Evolutionary conservation across 2,329 filamentous ascomycete species (phyloP).

Genomic region (Colletotrichum sp.): DNA sequence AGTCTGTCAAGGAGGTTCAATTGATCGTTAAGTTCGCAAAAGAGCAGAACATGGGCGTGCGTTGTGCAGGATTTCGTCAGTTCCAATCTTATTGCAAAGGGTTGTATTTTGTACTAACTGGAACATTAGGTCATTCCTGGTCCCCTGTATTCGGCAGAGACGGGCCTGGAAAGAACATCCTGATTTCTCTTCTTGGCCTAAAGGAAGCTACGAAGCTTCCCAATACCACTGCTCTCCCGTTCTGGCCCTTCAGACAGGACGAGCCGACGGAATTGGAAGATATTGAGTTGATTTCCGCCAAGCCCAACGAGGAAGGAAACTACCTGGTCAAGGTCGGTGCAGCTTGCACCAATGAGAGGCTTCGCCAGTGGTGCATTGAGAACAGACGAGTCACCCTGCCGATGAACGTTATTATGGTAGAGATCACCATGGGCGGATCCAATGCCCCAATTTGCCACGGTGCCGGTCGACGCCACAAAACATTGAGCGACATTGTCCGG

Average conservation of each 20-base stretch:
- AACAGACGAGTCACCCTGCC: conserved; percentile 45
- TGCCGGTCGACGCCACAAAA: conserved; percentile 45
- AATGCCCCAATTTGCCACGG: conserved; percentile 53
- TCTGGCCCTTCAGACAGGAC: conserved; percentile 24
- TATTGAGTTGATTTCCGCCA: conserved; percentile 36
- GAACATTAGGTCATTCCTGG: conserved; percentile 41
- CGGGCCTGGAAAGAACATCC: conserved; percentile 36
- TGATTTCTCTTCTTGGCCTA: conserved; percentile 47
- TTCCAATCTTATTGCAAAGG: background rate
- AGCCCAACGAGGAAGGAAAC: conserved; percentile 30
- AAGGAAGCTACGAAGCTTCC: conserved; percentile 40
- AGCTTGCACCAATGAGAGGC: conserved; percentile 49
- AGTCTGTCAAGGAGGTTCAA: conserved; percentile 42
- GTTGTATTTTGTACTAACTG: background rate
- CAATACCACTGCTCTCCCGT: conserved; percentile 36
- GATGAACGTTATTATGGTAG: conserved; percentile 51
- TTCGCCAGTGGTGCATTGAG: conserved; percentile 47
- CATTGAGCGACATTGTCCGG: conserved; percentile 45
- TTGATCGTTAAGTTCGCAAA: conserved; percentile 43
- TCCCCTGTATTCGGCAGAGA: conserved; percentile 41
- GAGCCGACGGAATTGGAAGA: conserved; percentile 39
- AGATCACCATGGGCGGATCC: conserved; percentile 51
- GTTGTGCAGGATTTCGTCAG: conserved; percentile 44
- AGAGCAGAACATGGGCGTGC: conserved; percentile 37
- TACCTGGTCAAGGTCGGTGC: conserved; percentile 44